Conservation (phyloP, 345 rosid species). For the Xanthoceras sorbifolium region DNA sequence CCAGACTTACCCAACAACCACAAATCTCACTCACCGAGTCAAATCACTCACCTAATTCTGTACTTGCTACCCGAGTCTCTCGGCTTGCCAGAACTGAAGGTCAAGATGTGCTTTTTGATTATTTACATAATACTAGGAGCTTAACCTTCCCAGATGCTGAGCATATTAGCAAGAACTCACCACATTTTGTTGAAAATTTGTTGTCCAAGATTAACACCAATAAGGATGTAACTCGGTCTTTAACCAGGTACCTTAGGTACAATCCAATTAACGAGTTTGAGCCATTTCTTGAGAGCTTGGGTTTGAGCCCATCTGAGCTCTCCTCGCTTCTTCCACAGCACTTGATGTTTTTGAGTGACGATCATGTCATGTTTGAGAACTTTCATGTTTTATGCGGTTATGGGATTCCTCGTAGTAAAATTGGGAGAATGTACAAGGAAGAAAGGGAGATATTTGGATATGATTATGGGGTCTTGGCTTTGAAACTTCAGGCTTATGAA, state of each 20-base stretch:
- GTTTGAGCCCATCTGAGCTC: conserved; percentile 54
- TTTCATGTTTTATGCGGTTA: conserved; percentile 58
- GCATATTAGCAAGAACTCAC: conserved; percentile 82
- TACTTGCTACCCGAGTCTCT: conserved; percentile 37
- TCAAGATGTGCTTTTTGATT: conserved; percentile 66
- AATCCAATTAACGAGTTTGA: conserved; percentile 86
- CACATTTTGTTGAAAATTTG: conserved; percentile 49
- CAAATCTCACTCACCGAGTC: conserved; percentile 29
- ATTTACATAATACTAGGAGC: conserved; percentile 73
- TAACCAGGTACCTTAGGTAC: conserved; percentile 64
- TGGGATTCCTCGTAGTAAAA: conserved; percentile 71
- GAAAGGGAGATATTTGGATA: conserved; percentile 56
- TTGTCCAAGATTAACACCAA: conserved; percentile 51
- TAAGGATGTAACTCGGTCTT: conserved; percentile 44
- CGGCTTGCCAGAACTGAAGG: conserved; percentile 49
- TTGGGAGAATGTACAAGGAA: conserved; percentile 68
- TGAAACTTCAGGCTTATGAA: conserved; percentile 57
- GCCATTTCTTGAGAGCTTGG: conserved; percentile 86
- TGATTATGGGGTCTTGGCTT: conserved; percentile 45
- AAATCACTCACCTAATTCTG: conserved; percentile 26
- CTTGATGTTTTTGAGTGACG: conserved; percentile 59
- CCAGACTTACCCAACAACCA: conserved; percentile 26
- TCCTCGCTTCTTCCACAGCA: conserved; percentile 48
- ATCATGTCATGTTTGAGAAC: conserved; percentile 61
- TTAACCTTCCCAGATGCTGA: conserved; percentile 65